These are phyloP conservation scores for Phylloporus sp. DNA, from an alignment of 768 basidiomycete genomes.

Conservation along the genomic window DNA sequence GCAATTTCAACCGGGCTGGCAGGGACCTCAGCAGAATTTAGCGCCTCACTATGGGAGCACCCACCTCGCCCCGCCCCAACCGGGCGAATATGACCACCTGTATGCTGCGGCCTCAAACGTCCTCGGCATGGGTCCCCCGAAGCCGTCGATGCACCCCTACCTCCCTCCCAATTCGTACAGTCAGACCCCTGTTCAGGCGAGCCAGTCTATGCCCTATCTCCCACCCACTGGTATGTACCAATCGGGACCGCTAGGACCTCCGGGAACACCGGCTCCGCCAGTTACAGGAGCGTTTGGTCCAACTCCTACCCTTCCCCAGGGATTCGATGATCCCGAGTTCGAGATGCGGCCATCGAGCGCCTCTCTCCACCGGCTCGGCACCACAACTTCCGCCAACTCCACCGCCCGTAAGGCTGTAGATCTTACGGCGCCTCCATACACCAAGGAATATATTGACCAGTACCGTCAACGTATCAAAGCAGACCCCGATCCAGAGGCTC, in stretches of 20 bases:
- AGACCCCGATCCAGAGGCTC: constrained; percentile 97
- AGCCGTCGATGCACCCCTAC: constrained; percentile 18
- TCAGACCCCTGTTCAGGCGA: constrained; percentile 22
- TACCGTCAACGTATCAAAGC: constrained; percentile 96
- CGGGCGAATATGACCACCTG: constrained; percentile 49
- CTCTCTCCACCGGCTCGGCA: constrained; percentile 50
- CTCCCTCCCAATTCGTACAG: constrained; percentile 20
- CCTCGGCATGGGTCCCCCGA: constrained; percentile 61
- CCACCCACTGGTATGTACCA: constrained; percentile 26
- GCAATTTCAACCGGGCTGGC: constrained; percentile 25
- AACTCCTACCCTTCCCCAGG: constrained; percentile 27
- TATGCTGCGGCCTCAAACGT: constrained; percentile 78
- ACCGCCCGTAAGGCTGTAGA: constrained; percentile 75
- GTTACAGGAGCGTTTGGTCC: constrained; percentile 15
- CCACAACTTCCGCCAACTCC: constrained; percentile 49
- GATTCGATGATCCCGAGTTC: constrained; percentile 43
- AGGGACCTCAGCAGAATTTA: constrained; percentile 24
- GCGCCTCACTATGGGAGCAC: constrained; percentile 17
- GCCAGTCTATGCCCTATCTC: constrained; percentile 31
- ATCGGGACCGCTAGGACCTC: constrained; percentile 16
- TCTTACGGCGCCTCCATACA: constrained; percentile 78
- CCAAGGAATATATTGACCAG: constrained; percentile 95
- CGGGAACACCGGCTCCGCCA: constrained; percentile 15
- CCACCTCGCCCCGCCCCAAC: constrained; percentile 23
- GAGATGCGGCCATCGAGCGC: constrained; percentile 46